Conservation (phyloP, 108 stramenopile genomes). For the Cyclotella distinguenda region DNA sequence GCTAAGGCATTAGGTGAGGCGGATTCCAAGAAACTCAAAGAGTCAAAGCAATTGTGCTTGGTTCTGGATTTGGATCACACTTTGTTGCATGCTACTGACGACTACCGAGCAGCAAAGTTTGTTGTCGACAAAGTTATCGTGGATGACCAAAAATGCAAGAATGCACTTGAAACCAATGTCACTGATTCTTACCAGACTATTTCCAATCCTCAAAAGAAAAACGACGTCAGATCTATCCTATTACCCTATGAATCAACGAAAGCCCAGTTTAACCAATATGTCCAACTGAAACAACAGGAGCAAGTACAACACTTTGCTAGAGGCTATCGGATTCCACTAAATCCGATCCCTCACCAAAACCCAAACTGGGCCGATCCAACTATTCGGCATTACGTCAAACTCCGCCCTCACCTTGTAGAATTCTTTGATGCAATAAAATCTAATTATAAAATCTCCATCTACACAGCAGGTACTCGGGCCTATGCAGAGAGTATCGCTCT, state of each 20-base stretch:
- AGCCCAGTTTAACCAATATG: constrained; percentile 24
- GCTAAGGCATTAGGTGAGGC: constrained; percentile 58
- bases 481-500: constrained; percentile 87
- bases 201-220: constrained; percentile 33
- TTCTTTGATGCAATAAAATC: constrained; percentile 62
- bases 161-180: constrained; percentile 2
- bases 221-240: constrained; percentile 71
- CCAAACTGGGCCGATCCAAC: constrained; percentile 16
- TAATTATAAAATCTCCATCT: constrained; percentile 78
- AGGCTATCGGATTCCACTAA: constrained; percentile 5
- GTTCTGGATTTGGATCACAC: constrained; percentile 91
- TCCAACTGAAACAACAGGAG: constrained; percentile 26
- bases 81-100: constrained; percentile 83
- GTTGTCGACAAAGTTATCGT: constrained; percentile 34
- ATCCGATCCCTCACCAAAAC: constrained; percentile 20
- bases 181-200: constrained; percentile 3
- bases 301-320: too few species aligned
- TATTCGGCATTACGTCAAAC: constrained; percentile 77
- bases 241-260: constrained; percentile 54
- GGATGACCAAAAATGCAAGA: background rate
- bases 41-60: constrained; percentile 60
- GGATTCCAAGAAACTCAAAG: constrained; percentile 47
- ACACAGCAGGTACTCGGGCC: constrained; percentile 86
- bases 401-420: constrained; percentile 75
- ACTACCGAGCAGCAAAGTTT: constrained; percentile 59